Percentiles rank a stretch among this genome's conserved stretches.
Evolutionary conservation across 495 filamentous ascomycete species (phyloP).

Genomic region (Hypoxylon cercidicola): DNA sequence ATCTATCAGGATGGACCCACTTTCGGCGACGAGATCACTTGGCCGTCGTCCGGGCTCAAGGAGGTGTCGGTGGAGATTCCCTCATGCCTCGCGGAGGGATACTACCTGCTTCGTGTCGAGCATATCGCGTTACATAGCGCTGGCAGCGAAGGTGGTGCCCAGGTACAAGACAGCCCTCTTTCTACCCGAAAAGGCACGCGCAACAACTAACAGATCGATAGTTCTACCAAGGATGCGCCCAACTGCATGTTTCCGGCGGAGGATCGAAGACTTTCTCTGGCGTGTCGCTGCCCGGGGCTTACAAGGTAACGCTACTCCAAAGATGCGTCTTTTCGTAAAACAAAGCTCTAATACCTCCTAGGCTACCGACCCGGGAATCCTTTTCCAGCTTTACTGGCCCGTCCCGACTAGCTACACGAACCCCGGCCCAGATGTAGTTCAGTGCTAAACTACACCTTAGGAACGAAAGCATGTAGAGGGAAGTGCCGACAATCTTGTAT

Average conservation of each 20-base stretch:
- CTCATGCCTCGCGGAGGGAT: constrained; percentile 57
- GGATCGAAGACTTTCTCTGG: constrained; percentile 49
- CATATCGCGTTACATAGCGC: constrained; percentile 64
- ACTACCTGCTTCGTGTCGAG: constrained; percentile 67
- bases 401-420: constrained; percentile 55
- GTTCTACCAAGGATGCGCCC: constrained; percentile 62
- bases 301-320: constrained; percentile 28
- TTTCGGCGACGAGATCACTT: constrained; percentile 50
- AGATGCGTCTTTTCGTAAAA: constrained; percentile 1
- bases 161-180: constrained; percentile 52
- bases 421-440: constrained; percentile 48
- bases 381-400: constrained; percentile 58
- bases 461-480: too few species aligned
- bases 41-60: constrained; percentile 43
- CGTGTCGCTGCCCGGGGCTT: constrained; percentile 55
- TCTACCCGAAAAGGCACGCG: background rate
- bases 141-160: constrained; percentile 53
- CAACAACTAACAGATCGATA: constrained; percentile 17
- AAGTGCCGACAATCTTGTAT: too few species aligned
- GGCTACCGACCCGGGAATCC: constrained; percentile 53
- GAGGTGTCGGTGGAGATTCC: constrained; percentile 58
- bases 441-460: background rate
- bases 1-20: constrained; percentile 59
- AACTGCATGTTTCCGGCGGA: constrained; percentile 53
- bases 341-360: background rate